These are phyloP conservation scores for Saccharomyces eubayanus DNA, from an alignment of 805 yeast species.

Conservation along the genomic window DNA sequence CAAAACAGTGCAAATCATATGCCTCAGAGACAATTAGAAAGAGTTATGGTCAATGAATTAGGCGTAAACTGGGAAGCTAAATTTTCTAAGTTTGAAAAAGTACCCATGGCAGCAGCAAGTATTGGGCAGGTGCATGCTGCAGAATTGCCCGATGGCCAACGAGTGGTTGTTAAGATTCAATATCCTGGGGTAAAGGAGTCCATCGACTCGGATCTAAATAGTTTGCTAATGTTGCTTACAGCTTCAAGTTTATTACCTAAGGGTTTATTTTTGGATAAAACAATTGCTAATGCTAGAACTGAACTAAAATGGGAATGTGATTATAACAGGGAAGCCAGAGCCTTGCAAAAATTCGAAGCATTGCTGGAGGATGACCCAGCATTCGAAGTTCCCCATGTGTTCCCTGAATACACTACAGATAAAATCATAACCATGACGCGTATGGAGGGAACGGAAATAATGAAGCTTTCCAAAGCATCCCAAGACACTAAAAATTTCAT, in stretches of 20 bases:
- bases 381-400: conserved; percentile 76
- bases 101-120: conserved; percentile 95
- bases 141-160: conserved; percentile 51
- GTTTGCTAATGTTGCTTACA: conserved; percentile 67
- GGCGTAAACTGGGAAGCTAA: conserved; percentile 70
- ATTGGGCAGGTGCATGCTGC: conserved; percentile 96
- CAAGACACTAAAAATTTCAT: conserved; percentile 75
- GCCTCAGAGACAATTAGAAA: conserved; percentile 86
- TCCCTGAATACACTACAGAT: conserved; percentile 66
- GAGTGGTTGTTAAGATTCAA: conserved; percentile 91
- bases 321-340: conserved; percentile 79
- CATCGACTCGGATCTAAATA: conserved; percentile 89
- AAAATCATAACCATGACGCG: conserved; percentile 85
- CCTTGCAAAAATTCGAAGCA: conserved; percentile 58
- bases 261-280: conserved; percentile 84
- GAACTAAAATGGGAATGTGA: conserved; percentile 98
- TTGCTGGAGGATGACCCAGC: conserved; percentile 51
- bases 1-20: conserved; percentile 94
- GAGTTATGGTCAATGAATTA: conserved; percentile 61
- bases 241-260: conserved; percentile 84
- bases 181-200: conserved; percentile 94
- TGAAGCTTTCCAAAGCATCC: conserved; percentile 44
- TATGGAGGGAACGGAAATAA: conserved; percentile 76
- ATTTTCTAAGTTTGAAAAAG: conserved; percentile 69
- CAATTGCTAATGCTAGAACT: conserved; percentile 84